Evolutionary conservation across 2,329 filamentous ascomycete species (phyloP).

Genomic region (Microcyclospora tardicrescens): DNA sequence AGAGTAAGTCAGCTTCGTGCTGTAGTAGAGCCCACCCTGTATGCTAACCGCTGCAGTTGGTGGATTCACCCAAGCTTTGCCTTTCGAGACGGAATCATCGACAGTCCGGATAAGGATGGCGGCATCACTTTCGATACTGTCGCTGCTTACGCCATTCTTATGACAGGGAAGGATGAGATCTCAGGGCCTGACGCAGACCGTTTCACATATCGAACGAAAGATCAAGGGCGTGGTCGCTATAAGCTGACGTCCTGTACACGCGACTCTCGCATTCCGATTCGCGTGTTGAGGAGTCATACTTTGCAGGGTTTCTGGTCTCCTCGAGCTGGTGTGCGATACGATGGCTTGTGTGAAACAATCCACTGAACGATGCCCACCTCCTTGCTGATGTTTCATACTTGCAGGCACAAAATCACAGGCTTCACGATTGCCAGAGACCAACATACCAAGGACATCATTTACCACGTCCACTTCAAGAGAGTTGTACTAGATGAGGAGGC

Average conservation of each 20-base stretch:
- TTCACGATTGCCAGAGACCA: conserved; percentile 27
- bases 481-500: neutral
- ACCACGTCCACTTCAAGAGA: conserved; percentile 29
- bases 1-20: conserved; percentile 23
- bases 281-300: conserved; percentile 33
- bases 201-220: conserved; percentile 30
- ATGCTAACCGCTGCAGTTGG: conserved; percentile 26
- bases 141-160: conserved; percentile 34
- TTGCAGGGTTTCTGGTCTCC: conserved; percentile 33
- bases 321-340: conserved; percentile 35
- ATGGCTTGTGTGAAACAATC: conserved; percentile 27
- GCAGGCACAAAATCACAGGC: conserved; percentile 25
- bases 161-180: conserved; percentile 29
- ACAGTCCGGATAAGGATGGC: conserved; percentile 28
- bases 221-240: conserved; percentile 30
- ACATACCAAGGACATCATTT: conserved; percentile 19
- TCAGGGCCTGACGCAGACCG: conserved; percentile 20
- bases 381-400: neutral
- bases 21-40: neutral
- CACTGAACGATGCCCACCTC: neutral
- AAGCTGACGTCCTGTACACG: conserved; percentile 30
- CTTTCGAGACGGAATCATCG: conserved; percentile 35
- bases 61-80: conserved; percentile 38
- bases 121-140: conserved; percentile 30
- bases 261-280: conserved; percentile 28